These are phyloP conservation scores for Phytophthora pistaciae DNA, from an alignment of 352 stramenopile genomes.

Conservation along the genomic window DNA sequence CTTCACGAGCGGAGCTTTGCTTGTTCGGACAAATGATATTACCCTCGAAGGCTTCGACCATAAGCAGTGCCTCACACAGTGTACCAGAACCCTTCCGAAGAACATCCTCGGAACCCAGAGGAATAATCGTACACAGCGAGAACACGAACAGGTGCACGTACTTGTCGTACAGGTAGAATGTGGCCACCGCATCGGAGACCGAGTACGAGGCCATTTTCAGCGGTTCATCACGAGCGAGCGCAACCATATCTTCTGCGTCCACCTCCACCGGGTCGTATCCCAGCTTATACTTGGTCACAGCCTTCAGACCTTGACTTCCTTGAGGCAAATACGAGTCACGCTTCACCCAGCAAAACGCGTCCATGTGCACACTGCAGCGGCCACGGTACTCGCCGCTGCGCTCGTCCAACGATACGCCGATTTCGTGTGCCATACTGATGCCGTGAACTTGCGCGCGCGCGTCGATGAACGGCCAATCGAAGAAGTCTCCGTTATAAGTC, in stretches of 20 bases:
- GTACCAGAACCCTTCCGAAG: conserved; percentile 96
- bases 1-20: conserved; percentile 85
- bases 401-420: conserved; percentile 82
- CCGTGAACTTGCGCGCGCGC: conserved; percentile 91
- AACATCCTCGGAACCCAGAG: conserved; percentile 98
- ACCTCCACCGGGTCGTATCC: conserved; percentile 98
- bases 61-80: conserved; percentile 98
- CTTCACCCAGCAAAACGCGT: conserved; percentile 99
- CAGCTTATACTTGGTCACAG: conserved; percentile 99
- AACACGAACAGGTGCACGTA: conserved; percentile 99
- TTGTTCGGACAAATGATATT: conserved; percentile 99
- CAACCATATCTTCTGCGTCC: conserved; percentile 99
- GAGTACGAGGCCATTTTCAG: conserved; percentile 99
- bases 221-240: conserved; percentile 94
- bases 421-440: conserved; percentile 92
- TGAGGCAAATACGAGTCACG: conserved; percentile 99
- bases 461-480: conserved; percentile 99
- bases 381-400: conserved; percentile 94
- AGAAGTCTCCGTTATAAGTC: conserved; percentile 99
- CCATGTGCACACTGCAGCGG: conserved; percentile 95
- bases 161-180: conserved; percentile 99
- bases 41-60: conserved; percentile 97
- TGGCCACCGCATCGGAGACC: conserved; percentile 99
- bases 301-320: conserved; percentile 98
- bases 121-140: conserved; percentile 99